Evolutionary conservation across 2,329 filamentous ascomycete genomes (phyloP), one percentile per base, ranked within the genome.

Genomic region (Aspergillus sp.): DNA sequence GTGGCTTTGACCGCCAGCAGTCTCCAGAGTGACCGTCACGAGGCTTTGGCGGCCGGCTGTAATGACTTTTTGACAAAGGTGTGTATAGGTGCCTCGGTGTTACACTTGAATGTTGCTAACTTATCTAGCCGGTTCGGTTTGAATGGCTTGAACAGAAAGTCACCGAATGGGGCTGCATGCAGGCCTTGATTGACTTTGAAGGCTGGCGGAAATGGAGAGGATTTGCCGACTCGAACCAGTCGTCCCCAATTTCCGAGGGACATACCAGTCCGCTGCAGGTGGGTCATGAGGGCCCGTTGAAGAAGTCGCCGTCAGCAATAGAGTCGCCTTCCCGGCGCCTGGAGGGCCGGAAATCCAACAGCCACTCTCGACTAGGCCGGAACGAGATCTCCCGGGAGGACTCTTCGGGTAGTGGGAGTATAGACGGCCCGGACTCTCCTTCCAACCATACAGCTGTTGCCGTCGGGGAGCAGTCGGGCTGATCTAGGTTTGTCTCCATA

Each of bases 151-250:
- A 97, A 71, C 86, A 93, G 53, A 99, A 99, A 72, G 92, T 97
- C 62, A 97, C 95, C 76, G 94, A 99, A 79, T 99, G 94, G 94
- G 94, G 94, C 52, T 97, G 94, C 77, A 99, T 99, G 94, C 94
- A 97, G 77, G 94, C 94, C 9, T 81, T 99, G 20, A 97, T 99
- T 66, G 94, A 99, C 76, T 97, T 94, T 69, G 93, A 97, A 70
- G 94, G 94, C 56, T 99, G 94, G 94, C 85, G 92, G 50, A 91
- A 91, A 72, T 99, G 94, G 94, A 96, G 96, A 71, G 89, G 94
- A 65, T 93, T 89, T 66, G 74, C 73, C 36, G 71, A 71, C 43
- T 61, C 64, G 14, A 57, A 59, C 25, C 54, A 44, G 6, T 52
- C 62, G 19, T 51, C 58, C 13, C 57, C 61, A 19, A 49, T 50